Evolutionary conservation across 2,329 filamentous ascomycete genomes (phyloP).

Genomic region (Huntiella omanensis): DNA sequence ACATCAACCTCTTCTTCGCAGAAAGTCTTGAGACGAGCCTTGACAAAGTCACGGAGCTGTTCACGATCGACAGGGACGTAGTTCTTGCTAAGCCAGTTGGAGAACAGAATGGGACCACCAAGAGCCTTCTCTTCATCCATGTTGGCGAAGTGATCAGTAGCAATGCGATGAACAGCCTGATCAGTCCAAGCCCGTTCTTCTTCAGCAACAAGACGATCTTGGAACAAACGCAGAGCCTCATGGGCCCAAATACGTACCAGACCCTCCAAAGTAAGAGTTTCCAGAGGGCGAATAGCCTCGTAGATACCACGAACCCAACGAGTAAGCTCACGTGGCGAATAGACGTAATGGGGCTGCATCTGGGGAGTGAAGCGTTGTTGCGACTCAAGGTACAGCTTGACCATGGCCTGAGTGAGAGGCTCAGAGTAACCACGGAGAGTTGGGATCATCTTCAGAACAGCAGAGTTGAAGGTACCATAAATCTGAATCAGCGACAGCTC

Average conservation of each 20-base stretch:
- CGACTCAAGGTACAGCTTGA: constrained; percentile 85
- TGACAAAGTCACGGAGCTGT: constrained; percentile 89
- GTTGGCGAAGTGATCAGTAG: constrained; percentile 83
- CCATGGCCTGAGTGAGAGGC: constrained; percentile 90
- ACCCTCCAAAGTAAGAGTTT: constrained; percentile 73
- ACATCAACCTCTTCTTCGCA: constrained; percentile 99
- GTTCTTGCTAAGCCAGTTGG: constrained; percentile 98
- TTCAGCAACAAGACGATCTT: constrained; percentile 86
- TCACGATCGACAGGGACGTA: constrained; percentile 95
- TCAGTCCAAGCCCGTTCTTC: constrained; percentile 93
- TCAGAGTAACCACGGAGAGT: constrained; percentile 90
- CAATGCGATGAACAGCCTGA: constrained; percentile 69
- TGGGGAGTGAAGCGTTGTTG: constrained; percentile 87
- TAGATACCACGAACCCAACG: constrained; percentile 96
- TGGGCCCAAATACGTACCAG: constrained; percentile 96
- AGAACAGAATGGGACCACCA: constrained; percentile 87
- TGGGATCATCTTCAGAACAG: constrained; percentile 90
- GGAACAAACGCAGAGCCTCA: constrained; percentile 87
- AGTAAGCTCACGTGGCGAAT: constrained; percentile 95
- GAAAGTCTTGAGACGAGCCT: constrained; percentile 91
- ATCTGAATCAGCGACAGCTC: constrained; percentile 90
- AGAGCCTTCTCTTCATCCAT: constrained; percentile 81
- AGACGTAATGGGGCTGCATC: constrained; percentile 97
- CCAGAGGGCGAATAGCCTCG: constrained; percentile 84
- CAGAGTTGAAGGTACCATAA: constrained; percentile 94